A percentile compares a stretch with the other conserved stretches of the same genome.
Evolutionary conservation across 2,329 filamentous ascomycete species (phyloP).

Genomic region (Penicillium sp.): DNA sequence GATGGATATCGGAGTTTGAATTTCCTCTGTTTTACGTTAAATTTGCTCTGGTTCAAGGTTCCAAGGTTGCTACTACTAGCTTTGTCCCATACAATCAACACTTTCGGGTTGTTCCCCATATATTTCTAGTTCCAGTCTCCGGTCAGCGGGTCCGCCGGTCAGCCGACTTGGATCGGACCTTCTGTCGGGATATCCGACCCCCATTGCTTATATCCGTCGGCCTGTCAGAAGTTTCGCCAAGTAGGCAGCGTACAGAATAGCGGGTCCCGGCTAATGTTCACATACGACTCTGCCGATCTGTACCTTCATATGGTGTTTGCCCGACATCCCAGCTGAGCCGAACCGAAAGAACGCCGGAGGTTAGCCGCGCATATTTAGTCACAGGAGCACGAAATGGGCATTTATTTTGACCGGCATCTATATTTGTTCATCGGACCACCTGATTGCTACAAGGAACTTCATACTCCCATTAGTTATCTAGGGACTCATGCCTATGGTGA

Average conservation of each 20-base stretch:
- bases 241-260: neutral
- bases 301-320: neutral
- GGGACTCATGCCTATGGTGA: neutral
- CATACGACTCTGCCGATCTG: neutral
- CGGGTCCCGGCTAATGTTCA: neutral
- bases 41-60: neutral
- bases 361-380: neutral
- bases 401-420: too few species aligned
- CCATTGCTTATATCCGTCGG: neutral
- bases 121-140: neutral
- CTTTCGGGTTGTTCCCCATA: too few species aligned
- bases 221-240: neutral
- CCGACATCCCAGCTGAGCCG: neutral
- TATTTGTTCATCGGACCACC: neutral
- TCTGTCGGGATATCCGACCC: too few species aligned
- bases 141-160: neutral
- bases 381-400: too few species aligned
- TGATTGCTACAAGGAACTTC: neutral
- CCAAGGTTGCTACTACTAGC: too few species aligned
- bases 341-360: neutral
- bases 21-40: neutral
- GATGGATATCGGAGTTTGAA: constrained; percentile 8
- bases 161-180: neutral
- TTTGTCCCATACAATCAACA: too few species aligned
- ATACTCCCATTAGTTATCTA: neutral